phyloP scores from a whole-genome alignment of 257 asterid genomes.

The Ilex aquifolium region DNA sequence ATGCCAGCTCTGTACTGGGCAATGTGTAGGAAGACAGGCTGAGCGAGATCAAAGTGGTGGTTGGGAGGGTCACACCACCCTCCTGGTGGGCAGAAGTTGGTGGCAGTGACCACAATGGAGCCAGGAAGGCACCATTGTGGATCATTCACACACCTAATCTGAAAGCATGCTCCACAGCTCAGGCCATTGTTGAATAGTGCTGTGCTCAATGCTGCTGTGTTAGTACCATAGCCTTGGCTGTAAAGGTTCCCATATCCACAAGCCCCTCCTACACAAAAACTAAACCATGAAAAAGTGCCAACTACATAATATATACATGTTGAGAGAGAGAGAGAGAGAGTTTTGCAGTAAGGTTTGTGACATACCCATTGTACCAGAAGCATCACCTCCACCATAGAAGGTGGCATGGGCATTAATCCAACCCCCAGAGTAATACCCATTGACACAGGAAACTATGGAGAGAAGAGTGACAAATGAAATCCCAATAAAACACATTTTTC shows the following conservation, averaged over 20 bases:
- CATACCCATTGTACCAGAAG: slow-evolving; percentile 96
- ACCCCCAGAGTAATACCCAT: slow-evolving; percentile 58
- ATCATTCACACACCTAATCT: slow-evolving; percentile 55
- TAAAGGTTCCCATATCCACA: slow-evolving; percentile 93
- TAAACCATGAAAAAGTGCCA: neutral
- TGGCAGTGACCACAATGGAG: slow-evolving; percentile 70
- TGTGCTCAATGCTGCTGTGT: slow-evolving; percentile 84
- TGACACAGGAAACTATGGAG: slow-evolving; percentile 27
- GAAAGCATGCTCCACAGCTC: slow-evolving; percentile 79
- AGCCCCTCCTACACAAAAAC: slow-evolving; percentile 59
- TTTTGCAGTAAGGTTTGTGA: neutral
- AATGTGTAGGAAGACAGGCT: slow-evolving; percentile 66
- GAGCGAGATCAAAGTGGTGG: slow-evolving; percentile 84
- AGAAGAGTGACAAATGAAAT: slow-evolving; percentile 39
- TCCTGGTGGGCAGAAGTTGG: slow-evolving; percentile 93
- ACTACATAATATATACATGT: neutral
- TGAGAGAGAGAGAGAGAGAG: neutral
- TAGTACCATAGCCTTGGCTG: slow-evolving; percentile 75
- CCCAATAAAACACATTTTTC: slow-evolving; percentile 26
- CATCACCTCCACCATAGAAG: slow-evolving; percentile 93
- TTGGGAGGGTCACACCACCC: slow-evolving; percentile 93
- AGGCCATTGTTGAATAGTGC: slow-evolving; percentile 72
- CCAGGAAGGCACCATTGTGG: slow-evolving; percentile 59
- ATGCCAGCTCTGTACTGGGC: slow-evolving; percentile 81
- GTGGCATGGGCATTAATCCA: slow-evolving; percentile 91